phyloP scores from a whole-genome alignment of 2,329 filamentous ascomycete species.

The Claviceps maximensis region DNA sequence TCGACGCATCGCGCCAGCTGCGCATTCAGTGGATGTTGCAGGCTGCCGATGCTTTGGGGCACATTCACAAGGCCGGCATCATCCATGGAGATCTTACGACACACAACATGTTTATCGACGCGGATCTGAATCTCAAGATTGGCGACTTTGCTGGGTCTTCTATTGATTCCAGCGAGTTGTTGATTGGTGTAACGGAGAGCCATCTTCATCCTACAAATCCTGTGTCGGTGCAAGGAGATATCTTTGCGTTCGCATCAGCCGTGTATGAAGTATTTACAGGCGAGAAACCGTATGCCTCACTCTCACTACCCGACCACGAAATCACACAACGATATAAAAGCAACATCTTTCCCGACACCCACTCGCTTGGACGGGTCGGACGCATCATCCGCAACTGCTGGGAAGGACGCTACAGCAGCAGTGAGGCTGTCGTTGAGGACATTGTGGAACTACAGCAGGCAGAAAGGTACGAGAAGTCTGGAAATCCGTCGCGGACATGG shows the following conservation, averaged over 20 bases:
- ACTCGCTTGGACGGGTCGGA: conserved; percentile 1
- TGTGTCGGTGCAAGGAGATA: conserved; percentile 2
- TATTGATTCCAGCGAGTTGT: conserved; percentile 1
- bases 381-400: conserved; percentile 4
- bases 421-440: background rate
- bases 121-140: conserved; percentile 2
- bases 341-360: conserved; percentile 1
- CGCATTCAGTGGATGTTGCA: conserved; percentile 5
- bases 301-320: background rate
- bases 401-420: background rate
- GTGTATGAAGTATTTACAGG: conserved; percentile 4
- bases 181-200: conserved; percentile 2
- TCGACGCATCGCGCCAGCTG: background rate
- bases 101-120: conserved; percentile 5
- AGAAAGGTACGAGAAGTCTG: background rate
- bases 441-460: background rate
- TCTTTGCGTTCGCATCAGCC: conserved; percentile 3
- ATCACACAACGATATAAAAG: background rate
- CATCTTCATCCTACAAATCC: conserved; percentile 1
- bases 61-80: conserved; percentile 3
- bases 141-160: conserved; percentile 6
- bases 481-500: background rate
- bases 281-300: conserved; percentile 1
- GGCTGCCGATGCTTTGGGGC: conserved; percentile 1
- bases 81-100: conserved; percentile 4